Evolutionary conservation across 2,329 filamentous ascomycete species (phyloP), one percentile per base, ranked within the genome.

Genomic region (Colletotrichum scovillei): DNA sequence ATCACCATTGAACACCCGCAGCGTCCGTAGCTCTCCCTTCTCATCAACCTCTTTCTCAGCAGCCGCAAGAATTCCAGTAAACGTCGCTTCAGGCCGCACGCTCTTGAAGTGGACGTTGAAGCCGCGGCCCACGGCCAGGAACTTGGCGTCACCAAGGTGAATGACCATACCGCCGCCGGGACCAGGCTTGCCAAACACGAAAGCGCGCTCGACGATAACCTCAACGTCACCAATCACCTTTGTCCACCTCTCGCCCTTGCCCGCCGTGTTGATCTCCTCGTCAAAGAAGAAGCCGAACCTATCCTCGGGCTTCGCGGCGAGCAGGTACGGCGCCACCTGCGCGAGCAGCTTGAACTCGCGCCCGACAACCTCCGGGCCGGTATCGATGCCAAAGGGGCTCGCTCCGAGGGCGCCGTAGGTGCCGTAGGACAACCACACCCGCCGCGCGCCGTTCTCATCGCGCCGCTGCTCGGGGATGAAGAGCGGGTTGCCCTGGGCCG

Each of bases 401-500:
- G 79, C 77, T 0, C 85, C 85, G 0, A 87, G 75, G 2, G 81
- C 80, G 14, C 79, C 79, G 63, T 85, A 83, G 0, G 82, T 82
- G 1, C 82, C 85, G 24, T 83, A 84, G 0, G 86, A 82, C 0
- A 81, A 63, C 84, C 84, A 87, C 1, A 86, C 77, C 2, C 86
- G 75, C 6, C 84, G 77, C 0, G 84, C 81, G 6, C 86, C 86
- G 32, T 83, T 80, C 46, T 86, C 85, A 66, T 88, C 87, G 14
- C 87, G 81, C 5, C 86, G 80, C 75, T 88, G 87, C 78, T 89
- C 87, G 0, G 87, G 87, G 49, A 89, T 88, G 74, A 88, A 88
- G 0, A 89, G 80, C 0, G 86, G 81, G 74, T 88, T 84, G 12
- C 79, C 77, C 4, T 81, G 78, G 63, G 86, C 84, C 3, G 82